Evolutionary conservation across 2,329 filamentous ascomycete species (phyloP).

Genomic region (Phialemoniopsis sp.): DNA sequence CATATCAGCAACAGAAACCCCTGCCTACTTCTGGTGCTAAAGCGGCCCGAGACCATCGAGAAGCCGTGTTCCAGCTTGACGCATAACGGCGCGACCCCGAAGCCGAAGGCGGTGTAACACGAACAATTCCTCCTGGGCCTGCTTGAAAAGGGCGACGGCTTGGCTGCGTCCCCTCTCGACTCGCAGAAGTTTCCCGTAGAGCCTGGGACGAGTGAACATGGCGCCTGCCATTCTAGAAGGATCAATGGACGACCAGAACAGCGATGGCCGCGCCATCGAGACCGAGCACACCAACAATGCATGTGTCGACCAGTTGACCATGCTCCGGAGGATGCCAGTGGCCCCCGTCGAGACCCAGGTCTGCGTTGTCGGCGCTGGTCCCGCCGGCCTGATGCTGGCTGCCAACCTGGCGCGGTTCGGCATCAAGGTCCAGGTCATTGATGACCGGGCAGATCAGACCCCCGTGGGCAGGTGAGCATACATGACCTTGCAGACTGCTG

Average conservation of each 20-base stretch:
- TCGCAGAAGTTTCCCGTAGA: too few species aligned
- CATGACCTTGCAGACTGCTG: neutral
- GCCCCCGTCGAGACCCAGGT: constrained; percentile 32
- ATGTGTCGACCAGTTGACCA: constrained; percentile 39
- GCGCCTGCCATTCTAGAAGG: constrained; percentile 29
- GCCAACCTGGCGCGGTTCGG: constrained; percentile 55
- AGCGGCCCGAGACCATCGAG: too few species aligned
- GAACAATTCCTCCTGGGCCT: too few species aligned
- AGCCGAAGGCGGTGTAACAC: too few species aligned
- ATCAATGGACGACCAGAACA: constrained; percentile 22
- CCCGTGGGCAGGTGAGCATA: constrained; percentile 39
- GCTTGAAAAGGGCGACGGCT: too few species aligned
- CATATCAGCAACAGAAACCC: too few species aligned
- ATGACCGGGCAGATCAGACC: constrained; percentile 54
- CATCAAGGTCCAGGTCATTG: constrained; percentile 51
- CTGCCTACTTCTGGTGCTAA: too few species aligned
- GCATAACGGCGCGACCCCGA: too few species aligned
- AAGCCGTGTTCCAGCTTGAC: too few species aligned
- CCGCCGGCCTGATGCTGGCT: constrained; percentile 52
- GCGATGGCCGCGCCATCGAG: constrained; percentile 19
- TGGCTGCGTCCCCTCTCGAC: too few species aligned
- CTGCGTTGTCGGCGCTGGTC: constrained; percentile 50
- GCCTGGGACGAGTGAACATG: constrained; percentile 16
- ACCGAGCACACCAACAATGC: constrained; percentile 20
- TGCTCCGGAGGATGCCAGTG: constrained; percentile 43